Percentiles rank a stretch among this genome's conserved stretches.
Evolutionary conservation across 176 grass and related monocot species (phyloP).

Genomic region (Oryza meridionalis): DNA sequence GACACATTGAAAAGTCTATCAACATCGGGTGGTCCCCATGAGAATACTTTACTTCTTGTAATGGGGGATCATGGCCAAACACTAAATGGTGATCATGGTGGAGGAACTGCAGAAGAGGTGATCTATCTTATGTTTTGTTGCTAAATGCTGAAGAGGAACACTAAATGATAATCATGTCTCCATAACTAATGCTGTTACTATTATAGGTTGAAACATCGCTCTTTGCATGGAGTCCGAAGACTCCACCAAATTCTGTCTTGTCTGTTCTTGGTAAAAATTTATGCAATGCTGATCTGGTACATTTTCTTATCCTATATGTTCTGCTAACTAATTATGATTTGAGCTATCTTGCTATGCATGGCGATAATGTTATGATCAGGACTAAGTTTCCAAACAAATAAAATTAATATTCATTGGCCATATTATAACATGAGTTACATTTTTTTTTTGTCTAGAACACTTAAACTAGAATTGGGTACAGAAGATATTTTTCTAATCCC

Average conservation of each 20-base stretch:
- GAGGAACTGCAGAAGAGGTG: conserved; percentile 93
- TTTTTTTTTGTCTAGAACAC: neutral
- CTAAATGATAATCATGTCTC: no score
- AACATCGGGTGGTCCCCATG: conserved; percentile 68
- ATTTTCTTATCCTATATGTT: conserved; percentile 28
- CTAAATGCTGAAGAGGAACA: neutral
- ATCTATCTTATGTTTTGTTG: conserved; percentile 41
- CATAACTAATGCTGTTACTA: conserved; percentile 35
- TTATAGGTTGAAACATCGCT: conserved; percentile 88
- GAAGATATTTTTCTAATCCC: conserved; percentile 3
- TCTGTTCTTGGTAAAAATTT: conserved; percentile 70
- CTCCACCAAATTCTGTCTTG: conserved; percentile 63
- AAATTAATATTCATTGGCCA: neutral
- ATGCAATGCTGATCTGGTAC: conserved; percentile 77
- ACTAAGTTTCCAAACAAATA: conserved; percentile 17
- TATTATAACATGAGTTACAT: conserved; percentile 1
- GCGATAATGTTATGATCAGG: neutral
- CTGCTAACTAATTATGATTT: conserved; percentile 17
- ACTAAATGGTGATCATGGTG: conserved; percentile 96
- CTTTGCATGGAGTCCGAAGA: conserved; percentile 82
- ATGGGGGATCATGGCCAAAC: conserved; percentile 99
- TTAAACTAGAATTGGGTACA: conserved; percentile 4
- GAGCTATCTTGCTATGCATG: conserved; percentile 24
- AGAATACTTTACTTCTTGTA: conserved; percentile 89
- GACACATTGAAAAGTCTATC: conserved; percentile 70